phyloP scores from a whole-genome alignment of 345 rosid species.

The Anastatica hierochuntica region DNA sequence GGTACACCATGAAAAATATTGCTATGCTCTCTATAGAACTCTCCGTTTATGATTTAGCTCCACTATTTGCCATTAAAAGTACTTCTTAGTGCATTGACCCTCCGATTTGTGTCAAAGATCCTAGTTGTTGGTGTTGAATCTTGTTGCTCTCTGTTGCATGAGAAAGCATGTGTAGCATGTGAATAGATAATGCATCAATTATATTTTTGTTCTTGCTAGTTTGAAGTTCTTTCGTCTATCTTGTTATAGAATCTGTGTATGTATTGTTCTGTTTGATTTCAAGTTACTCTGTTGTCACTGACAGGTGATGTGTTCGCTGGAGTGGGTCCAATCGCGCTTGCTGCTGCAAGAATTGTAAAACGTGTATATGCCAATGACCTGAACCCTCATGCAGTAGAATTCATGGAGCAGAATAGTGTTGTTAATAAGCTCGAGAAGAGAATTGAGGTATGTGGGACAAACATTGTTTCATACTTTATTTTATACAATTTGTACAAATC shows the following conservation, averaged over 20 bases:
- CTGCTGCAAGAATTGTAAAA: constrained; percentile 77
- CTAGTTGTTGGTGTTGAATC: too few relatives aligned
- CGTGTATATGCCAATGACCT: constrained; percentile 86
- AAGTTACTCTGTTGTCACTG: constrained; percentile 9
- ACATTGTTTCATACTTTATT: not conserved
- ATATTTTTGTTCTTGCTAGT: not conserved
- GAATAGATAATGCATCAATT: not conserved
- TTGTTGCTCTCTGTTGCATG: too few relatives aligned
- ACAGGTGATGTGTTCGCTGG: constrained; percentile 85
- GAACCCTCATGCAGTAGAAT: constrained; percentile 75
- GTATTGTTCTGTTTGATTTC: not conserved
- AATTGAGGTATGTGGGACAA: constrained; percentile 38
- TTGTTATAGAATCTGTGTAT: not conserved
- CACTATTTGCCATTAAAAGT: too few relatives aligned
- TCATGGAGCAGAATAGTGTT: constrained; percentile 59
- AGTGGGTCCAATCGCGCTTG: constrained; percentile 73
- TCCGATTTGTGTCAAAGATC: too few relatives aligned
- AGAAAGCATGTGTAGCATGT: too few relatives aligned
- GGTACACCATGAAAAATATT: constrained; percentile 14
- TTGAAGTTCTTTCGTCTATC: not conserved
- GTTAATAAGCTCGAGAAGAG: constrained; percentile 73
- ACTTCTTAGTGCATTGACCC: too few relatives aligned
- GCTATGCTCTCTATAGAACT: not conserved
- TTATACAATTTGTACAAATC: not conserved
- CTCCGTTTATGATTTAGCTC: not conserved